Conservation (phyloP, 352 stramenopile genomes). For the Pythium insidiosum region DNA sequence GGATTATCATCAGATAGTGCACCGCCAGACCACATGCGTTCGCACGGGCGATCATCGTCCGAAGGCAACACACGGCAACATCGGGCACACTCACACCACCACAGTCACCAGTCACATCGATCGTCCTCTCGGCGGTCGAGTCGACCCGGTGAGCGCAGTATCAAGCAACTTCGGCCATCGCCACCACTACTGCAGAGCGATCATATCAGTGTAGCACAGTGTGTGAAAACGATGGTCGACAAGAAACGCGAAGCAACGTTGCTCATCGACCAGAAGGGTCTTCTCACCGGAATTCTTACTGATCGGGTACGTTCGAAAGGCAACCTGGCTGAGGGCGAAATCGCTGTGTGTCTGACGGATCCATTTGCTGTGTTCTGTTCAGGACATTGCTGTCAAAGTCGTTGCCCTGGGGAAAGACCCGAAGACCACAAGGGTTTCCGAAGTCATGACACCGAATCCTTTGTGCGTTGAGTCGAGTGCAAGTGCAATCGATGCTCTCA, state of each 20-base stretch:
- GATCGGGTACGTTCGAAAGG: slow-evolving; percentile 60
- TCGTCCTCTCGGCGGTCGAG: slow-evolving; percentile 2
- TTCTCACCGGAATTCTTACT: slow-evolving; percentile 93
- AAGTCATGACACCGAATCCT: slow-evolving; percentile 94
- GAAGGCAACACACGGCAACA: too few relatives aligned
- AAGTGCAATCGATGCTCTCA: slow-evolving; percentile 93
- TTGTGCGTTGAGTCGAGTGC: slow-evolving; percentile 91
- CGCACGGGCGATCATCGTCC: too few relatives aligned
- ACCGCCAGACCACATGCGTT: too few relatives aligned
- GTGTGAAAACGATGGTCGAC: slow-evolving; percentile 79
- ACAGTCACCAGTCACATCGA: slow-evolving; percentile 7
- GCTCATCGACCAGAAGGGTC: slow-evolving; percentile 80
- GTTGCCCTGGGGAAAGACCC: slow-evolving; percentile 85
- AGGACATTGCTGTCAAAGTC: slow-evolving; percentile 93
- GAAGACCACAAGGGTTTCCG: slow-evolving; percentile 59
- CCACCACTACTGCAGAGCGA: slow-evolving; percentile 66
- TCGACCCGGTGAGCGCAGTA: slow-evolving; percentile 14
- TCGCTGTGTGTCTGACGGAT: background rate
- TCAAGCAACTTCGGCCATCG: slow-evolving; percentile 59
- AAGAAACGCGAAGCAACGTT: slow-evolving; percentile 91
- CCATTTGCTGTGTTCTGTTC: slow-evolving; percentile 1
- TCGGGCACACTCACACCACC: too few relatives aligned
- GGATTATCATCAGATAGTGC: too few relatives aligned
- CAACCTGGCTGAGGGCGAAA: background rate
- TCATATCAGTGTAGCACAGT: slow-evolving; percentile 59